phyloP scores from a whole-genome alignment of 805 yeast species.

The Ogataea dorogensis region DNA sequence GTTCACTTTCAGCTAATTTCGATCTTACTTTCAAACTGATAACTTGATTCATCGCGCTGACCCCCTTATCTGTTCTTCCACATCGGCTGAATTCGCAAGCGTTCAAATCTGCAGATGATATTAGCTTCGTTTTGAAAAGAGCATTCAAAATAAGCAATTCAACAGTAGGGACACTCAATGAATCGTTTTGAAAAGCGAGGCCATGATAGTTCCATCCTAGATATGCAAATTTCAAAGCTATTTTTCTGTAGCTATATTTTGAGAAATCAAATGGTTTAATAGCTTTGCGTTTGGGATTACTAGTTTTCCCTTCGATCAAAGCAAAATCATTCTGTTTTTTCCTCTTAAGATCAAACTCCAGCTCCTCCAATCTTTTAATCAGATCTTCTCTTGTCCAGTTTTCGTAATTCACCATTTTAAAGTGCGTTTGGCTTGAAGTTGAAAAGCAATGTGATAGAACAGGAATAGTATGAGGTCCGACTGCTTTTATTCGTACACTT shows the following conservation, averaged over 20 bases:
- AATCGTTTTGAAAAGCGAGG: slow-evolving; percentile 73
- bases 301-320: not conserved
- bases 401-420: slow-evolving; percentile 39
- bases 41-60: slow-evolving; percentile 95
- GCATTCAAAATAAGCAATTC: slow-evolving; percentile 77
- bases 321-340: not conserved
- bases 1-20: slow-evolving; percentile 59
- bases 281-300: slow-evolving; percentile 6
- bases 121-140: slow-evolving; percentile 60
- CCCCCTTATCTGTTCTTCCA: slow-evolving; percentile 96
- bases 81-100: slow-evolving; percentile 81
- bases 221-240: slow-evolving; percentile 84
- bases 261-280: slow-evolving; percentile 61
- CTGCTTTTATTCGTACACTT: too few species aligned
- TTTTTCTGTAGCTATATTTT: slow-evolving; percentile 58
- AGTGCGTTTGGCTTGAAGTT: too few species aligned
- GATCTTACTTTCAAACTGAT: slow-evolving; percentile 79
- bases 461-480: too few species aligned
- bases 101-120: slow-evolving; percentile 56
- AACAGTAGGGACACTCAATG: slow-evolving; percentile 80
- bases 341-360: slow-evolving; percentile 41
- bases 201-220: slow-evolving; percentile 96
- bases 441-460: too few species aligned
- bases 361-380: slow-evolving; percentile 50
- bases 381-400: slow-evolving; percentile 68